Evolutionary conservation across 148 eudicot genomes (phyloP), one percentile per base, ranked within the genome.

Genomic region (Vaccinium myrtillus): DNA sequence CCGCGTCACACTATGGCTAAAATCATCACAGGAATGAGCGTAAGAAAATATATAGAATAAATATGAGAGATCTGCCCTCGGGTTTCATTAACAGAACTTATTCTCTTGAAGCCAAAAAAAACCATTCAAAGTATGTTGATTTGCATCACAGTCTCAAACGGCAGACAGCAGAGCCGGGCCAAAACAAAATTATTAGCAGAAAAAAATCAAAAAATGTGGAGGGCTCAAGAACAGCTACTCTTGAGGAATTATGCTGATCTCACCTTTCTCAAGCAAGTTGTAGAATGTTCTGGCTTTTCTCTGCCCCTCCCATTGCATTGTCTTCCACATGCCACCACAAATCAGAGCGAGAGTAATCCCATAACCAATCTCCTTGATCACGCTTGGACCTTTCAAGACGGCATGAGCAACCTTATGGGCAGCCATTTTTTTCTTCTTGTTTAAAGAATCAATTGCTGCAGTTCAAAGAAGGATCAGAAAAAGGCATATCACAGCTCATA

Each of bases 331-430:
- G 39, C 73, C 36, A 12, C 36, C 73, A 0, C 15, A 67, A 67
- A 25, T 12, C 73, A 67, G 36, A 25, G 36, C 73, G 18, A 67
- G 73, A 16, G 39, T 15, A 67, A 67, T 67, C 16, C 73, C 73
- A 15, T 25, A 67, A 67, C 73, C 32, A 67, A 67, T 67, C 73
- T 25, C 73, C 73, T 67, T 25, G 73, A 67, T 25, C 73, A 67
- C 73, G 12, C 73, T 25, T 67, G 73, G 73, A 67, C 73, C 73
- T 27, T 67, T 67, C 73, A 67, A 25, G 25, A 14, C 11, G 8
- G 73, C 73, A 67, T 67, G 73, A 67, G 15, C 73, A 67, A 67
- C 73, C 36, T 67, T 67, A 25, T 11, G 73, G 73, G 39, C 36
- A 67, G 73, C 39, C 73, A 67, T 67, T 67, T 25, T 25, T 67